Base-by-base conservation (phyloP, 2,329 filamentous ascomycete genomes). In the Cytospora leucostoma region DNA sequence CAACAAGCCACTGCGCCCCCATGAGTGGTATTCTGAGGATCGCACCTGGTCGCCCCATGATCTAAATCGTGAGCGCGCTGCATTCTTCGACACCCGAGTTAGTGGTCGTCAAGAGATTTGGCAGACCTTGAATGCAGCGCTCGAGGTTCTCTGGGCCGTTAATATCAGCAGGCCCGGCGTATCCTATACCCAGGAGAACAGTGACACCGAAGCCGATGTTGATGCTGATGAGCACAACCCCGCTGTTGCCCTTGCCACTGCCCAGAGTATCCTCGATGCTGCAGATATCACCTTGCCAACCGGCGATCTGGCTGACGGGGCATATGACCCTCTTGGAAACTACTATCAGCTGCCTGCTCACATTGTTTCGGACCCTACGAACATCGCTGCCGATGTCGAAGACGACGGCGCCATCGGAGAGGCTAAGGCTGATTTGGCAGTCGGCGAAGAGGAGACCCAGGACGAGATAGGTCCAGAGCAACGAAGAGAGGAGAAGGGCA, bases 1-100 rank as follows among this genome's bases (percentile, higher is more conserved):
- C 72, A 90, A 92, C 70, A 84, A 85, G 68, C 88, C 89, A 1
- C 78, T 93, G 47, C 83, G 84, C 52, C 81, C 80, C 0, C 88
- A 90, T 69, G 77, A 82, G 61, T 93, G 90, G 90, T 78, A 78
- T 13, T 85, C 88, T 62, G 83, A 82, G 66, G 80, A 82, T 59
- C 84, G 84, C 21, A 75, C 78, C 17, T 96, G 91, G 91, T 93
- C 90, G 1, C 85, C 84, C n/a, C 72, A 77, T 17, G 79, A 88
- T 59, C 79, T 97, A 2, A 84, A 87, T 64, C 82, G 81, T 37
- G 91, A 97, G 76, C 85, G 94, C 56, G 78, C 78, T 56, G 92
- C 92, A 66, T 97, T 96, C 80, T 98, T 96, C 75, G 93, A 97
- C 66, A 97, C 93, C 1, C 82, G 92, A 54, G 91, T 96, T 17